A percentile compares a stretch with the other conserved stretches of the same genome.
Evolutionary conservation across 2,329 filamentous ascomycete species (phyloP).

Genomic region (Neoarthrinium moseri): DNA sequence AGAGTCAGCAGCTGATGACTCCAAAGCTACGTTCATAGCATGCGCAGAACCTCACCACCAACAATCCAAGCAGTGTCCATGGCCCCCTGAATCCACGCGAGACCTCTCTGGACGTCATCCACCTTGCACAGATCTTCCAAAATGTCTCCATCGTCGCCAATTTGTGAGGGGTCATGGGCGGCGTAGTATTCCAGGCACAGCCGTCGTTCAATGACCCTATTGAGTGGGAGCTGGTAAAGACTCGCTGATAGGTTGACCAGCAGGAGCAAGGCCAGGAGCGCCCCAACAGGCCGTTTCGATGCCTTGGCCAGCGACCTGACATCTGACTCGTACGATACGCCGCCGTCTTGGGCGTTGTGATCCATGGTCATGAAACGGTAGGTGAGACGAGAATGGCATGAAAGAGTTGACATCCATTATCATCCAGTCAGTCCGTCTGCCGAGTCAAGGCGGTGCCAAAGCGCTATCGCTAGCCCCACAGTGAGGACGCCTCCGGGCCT

Average conservation of each 20-base stretch:
- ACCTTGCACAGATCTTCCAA: constrained; percentile 54
- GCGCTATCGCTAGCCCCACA: too few species aligned
- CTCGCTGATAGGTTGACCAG: constrained; percentile 47
- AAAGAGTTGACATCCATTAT: too few species aligned
- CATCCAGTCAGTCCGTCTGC: too few species aligned
- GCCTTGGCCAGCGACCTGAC: neutral
- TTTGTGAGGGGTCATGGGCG: constrained; percentile 33
- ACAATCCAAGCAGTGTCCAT: constrained; percentile 50
- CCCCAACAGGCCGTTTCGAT: constrained; percentile 6
- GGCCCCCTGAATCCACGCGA: constrained; percentile 51
- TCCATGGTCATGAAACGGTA: neutral
- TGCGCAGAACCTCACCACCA: constrained; percentile 34
- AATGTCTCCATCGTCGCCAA: constrained; percentile 36
- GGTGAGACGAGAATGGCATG: too few species aligned
- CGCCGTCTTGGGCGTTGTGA: neutral
- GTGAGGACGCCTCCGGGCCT: too few species aligned
- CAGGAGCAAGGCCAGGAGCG: constrained; percentile 39
- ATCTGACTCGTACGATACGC: neutral
- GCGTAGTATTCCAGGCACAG: constrained; percentile 51
- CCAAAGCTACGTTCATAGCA: neutral
- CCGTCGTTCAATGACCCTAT: constrained; percentile 43
- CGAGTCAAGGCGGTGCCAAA: too few species aligned
- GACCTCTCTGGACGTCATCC: constrained; percentile 45
- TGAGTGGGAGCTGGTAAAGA: constrained; percentile 47
- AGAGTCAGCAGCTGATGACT: neutral